Evolutionary conservation across 768 basidiomycete species (phyloP).

Genomic region (Mycena rebaudengoi): DNA sequence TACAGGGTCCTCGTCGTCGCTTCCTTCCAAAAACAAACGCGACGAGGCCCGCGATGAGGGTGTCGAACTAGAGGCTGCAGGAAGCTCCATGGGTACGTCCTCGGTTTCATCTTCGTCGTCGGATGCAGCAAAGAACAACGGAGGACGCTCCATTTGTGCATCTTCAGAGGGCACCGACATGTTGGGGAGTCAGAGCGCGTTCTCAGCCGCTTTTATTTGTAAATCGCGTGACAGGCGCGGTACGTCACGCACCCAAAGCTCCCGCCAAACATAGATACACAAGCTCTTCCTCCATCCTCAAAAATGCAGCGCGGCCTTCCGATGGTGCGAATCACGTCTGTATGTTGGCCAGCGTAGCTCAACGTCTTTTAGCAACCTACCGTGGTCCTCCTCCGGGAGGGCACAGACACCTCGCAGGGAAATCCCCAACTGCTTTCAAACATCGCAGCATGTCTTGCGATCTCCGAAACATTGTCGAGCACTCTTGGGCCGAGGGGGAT

Average conservation of each 20-base stretch:
- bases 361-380: constrained; percentile 84
- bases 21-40: constrained; percentile 21
- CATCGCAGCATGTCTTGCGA: constrained; percentile 95
- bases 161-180: too few species aligned
- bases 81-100: constrained; percentile 18
- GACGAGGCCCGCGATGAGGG: constrained; percentile 25
- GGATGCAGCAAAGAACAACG: constrained; percentile 68
- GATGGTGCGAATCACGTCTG: constrained; percentile 59
- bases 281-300: constrained; percentile 28
- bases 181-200: too few species aligned
- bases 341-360: constrained; percentile 8
- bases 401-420: constrained; percentile 96
- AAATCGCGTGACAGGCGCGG: neutral
- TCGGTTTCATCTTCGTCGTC: constrained; percentile 56
- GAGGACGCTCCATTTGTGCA: constrained; percentile 46
- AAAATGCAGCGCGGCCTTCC: constrained; percentile 89
- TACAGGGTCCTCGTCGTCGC: constrained; percentile 23
- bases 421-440: constrained; percentile 92
- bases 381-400: constrained; percentile 94
- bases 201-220: too few species aligned
- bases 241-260: neutral
- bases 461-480: constrained; percentile 89
- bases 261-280: neutral
- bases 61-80: constrained; percentile 17
- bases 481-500: constrained; percentile 99